These are phyloP conservation scores for Coleophoma eucalyptorum DNA, from an alignment of 2,329 filamentous ascomycete species.

Conservation along the genomic window DNA sequence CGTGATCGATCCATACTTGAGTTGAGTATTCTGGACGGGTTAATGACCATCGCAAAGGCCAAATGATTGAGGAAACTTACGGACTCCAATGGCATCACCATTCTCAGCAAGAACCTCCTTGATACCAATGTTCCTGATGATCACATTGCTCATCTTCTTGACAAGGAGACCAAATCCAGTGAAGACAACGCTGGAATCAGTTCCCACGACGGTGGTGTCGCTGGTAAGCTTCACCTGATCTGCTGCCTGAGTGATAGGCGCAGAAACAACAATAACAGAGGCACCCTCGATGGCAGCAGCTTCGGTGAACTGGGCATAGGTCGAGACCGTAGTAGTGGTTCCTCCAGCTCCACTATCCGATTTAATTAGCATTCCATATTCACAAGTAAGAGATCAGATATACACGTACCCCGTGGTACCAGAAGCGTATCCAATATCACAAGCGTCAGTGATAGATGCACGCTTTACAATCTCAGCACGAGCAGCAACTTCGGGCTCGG, in stretches of 20 bases:
- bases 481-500: constrained; percentile 40
- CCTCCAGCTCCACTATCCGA: constrained; percentile 40
- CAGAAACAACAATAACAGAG: constrained; percentile 41
- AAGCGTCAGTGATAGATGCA: constrained; percentile 23
- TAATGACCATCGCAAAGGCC: not conserved
- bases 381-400: too few relatives aligned
- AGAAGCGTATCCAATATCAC: constrained; percentile 37
- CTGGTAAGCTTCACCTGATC: constrained; percentile 40
- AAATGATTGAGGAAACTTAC: constrained; percentile 15
- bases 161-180: constrained; percentile 34
- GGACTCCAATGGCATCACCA: constrained; percentile 58
- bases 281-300: constrained; percentile 43
- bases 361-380: too few relatives aligned
- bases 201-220: constrained; percentile 48
- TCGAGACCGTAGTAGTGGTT: constrained; percentile 49
- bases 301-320: constrained; percentile 42
- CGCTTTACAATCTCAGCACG: constrained; percentile 36
- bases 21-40: constrained; percentile 37
- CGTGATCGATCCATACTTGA: constrained; percentile 66
- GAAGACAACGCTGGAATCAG: constrained; percentile 25
- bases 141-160: constrained; percentile 51
- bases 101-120: constrained; percentile 49
- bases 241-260: constrained; percentile 36
- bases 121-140: constrained; percentile 59
- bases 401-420: constrained; percentile 41